Evolutionary conservation across 2,329 filamentous ascomycete species (phyloP), one percentile per base, ranked within the genome.

Genomic region (Beauveria caledonica): DNA sequence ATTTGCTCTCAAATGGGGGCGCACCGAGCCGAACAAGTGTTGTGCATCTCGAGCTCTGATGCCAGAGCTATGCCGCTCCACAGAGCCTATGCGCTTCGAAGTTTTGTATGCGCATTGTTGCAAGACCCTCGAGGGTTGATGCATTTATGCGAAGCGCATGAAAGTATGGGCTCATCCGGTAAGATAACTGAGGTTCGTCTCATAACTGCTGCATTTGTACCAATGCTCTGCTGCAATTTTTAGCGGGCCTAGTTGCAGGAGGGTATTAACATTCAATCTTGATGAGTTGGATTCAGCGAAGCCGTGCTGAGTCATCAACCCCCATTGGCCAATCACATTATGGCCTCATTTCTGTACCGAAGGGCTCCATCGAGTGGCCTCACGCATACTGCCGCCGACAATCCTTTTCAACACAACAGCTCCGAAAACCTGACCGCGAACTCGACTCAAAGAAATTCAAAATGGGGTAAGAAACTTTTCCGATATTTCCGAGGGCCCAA

Each of bases 321-420:
- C 45, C 36, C 25, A 63, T 68, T 63, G 64, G 66, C 68, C 68
- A 69, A 68, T 69, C 67, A 69, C 64, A 67, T 69, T 73, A 73
- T 74, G 70, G 73, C 71, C 72, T 74, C 73, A 74, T 71, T 71
- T 71, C 69, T 70, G 66, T 69, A 65, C 64, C 67, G 65, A 66
- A 25, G 52, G 52, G 45, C 46, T 50, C 46, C 56, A 51, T 42
- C n/a, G 10, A 58, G 36, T 59, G 56, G 56, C 40, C 50, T 58
- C 61, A 61, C 42, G 45, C 46, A 58, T 57, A 58, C 51, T 42
- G 59, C 46, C 39, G 45, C 51, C 49, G 62, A 60, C 62, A 66
- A 64, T 68, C 64, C 53, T 63, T 67, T 61, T 15, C 39, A 62
- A 61, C 50, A 8, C 56, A 51, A 62, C 52, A 49, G 52, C 60